These are phyloP conservation scores for Solanum paucissectum DNA, from an alignment of 257 asterid species.

Conservation along the genomic window DNA sequence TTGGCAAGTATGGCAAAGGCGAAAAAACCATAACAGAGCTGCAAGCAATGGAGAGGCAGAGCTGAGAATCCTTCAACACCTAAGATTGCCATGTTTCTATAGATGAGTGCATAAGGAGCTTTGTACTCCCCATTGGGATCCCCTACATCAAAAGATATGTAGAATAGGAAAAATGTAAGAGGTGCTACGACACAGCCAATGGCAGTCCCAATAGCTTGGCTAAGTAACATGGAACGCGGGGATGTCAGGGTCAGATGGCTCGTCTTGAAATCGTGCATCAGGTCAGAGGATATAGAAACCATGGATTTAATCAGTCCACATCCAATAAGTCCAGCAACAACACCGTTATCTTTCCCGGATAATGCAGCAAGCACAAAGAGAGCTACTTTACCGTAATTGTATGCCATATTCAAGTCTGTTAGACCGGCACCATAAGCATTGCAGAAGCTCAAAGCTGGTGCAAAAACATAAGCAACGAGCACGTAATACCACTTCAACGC, in stretches of 20 bases:
- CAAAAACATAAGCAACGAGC: conserved; percentile 39
- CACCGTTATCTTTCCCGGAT: conserved; percentile 44
- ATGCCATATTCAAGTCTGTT: conserved; percentile 74
- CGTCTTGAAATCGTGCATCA: conserved; percentile 71
- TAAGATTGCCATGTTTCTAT: conserved; percentile 68
- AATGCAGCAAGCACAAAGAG: conserved; percentile 54
- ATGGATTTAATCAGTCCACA: conserved; percentile 67
- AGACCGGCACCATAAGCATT: conserved; percentile 68
- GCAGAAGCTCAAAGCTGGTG: conserved; percentile 67
- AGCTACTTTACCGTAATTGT: conserved; percentile 64
- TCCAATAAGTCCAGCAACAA: conserved; percentile 64
- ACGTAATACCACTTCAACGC: conserved; percentile 61
- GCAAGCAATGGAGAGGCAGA: conserved; percentile 55
- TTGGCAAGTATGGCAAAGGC: conserved; percentile 36
- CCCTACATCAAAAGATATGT: conserved; percentile 54
- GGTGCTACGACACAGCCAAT: conserved; percentile 68
- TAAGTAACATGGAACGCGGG: conserved; percentile 56
- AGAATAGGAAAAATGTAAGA: conserved; percentile 57
- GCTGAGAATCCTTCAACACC: conserved; percentile 69
- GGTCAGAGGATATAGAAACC: conserved; percentile 46
- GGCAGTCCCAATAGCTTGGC: conserved; percentile 64
- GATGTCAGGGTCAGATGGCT: conserved; percentile 69
- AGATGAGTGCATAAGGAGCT: conserved; percentile 64
- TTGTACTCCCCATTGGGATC: conserved; percentile 43
- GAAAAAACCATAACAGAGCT: conserved; percentile 52